phyloP scores from a whole-genome alignment of 2,329 filamentous ascomycete species.

The Exophiala aquamarina region DNA sequence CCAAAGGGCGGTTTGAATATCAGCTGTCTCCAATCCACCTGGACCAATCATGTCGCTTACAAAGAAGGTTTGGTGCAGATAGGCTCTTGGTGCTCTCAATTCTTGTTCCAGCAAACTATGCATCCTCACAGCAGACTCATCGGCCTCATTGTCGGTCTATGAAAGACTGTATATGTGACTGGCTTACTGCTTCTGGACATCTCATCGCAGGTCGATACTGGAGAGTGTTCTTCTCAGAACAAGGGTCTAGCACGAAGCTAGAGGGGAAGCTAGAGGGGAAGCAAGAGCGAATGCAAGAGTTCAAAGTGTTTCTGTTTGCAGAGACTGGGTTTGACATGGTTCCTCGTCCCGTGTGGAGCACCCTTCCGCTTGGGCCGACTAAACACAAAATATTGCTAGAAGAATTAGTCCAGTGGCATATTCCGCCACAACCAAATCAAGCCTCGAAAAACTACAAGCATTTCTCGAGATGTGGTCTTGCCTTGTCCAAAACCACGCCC shows the following conservation, averaged over 20 bases:
- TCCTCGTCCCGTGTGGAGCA: too few relatives aligned
- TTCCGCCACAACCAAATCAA: conserved; percentile 37
- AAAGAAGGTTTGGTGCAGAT: conserved; percentile 47
- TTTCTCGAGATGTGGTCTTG: conserved; percentile 45
- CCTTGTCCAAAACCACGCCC: conserved; percentile 44
- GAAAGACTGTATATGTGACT: conserved; percentile 37
- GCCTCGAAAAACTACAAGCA: conserved; percentile 44
- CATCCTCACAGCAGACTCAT: conserved; percentile 12
- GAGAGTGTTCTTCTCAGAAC: conserved; percentile 46
- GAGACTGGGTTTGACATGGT: conserved; percentile 39
- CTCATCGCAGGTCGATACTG: conserved; percentile 43
- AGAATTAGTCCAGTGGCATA: conserved; percentile 48
- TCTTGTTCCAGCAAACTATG: conserved; percentile 24
- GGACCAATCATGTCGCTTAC: conserved; percentile 45
- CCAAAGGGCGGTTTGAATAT: conserved; percentile 38
- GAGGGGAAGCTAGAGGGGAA: conserved; percentile 20
- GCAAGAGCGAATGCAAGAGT: conserved; percentile 16
- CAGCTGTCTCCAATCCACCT: conserved; percentile 41
- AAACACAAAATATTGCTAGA: too few relatives aligned
- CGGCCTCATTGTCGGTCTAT: conserved; percentile 22
- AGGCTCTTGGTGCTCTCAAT: conserved; percentile 45
- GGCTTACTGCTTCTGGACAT: conserved; percentile 41
- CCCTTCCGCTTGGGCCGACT: too few relatives aligned
- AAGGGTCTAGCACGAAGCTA: conserved; percentile 39
- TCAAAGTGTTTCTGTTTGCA: conserved; percentile 44